Conservation (phyloP, 768 basidiomycete genomes). For the Mycena amicta region DNA sequence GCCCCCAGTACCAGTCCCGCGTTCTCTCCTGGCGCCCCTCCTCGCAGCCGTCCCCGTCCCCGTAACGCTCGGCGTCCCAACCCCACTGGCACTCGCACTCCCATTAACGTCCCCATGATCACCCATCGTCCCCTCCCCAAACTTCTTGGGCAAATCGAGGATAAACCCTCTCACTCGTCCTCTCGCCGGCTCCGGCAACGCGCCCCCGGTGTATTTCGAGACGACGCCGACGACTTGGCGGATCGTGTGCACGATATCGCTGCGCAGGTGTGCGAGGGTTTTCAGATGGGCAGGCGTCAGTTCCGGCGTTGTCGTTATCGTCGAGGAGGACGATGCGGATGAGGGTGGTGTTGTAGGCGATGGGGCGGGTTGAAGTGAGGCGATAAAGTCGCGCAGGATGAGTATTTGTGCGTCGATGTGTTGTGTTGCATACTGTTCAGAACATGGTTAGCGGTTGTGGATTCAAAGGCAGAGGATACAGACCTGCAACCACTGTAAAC, state of each 20-base stretch:
- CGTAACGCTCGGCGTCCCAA: constrained; percentile 34
- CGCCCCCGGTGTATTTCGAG: constrained; percentile 81
- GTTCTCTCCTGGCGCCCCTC: constrained; percentile 40
- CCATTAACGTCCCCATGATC: constrained; percentile 24
- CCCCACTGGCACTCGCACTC: constrained; percentile 35
- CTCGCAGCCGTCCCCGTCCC: constrained; percentile 31
- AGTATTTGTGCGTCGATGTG: constrained; percentile 89
- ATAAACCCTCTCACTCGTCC: constrained; percentile 75
- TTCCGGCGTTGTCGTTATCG: constrained; percentile 35
- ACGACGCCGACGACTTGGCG: constrained; percentile 89
- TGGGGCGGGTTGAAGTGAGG: constrained; percentile 59
- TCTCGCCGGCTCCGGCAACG: constrained; percentile 84
- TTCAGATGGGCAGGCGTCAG: constrained; percentile 51
- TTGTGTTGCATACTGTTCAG: constrained; percentile 73
- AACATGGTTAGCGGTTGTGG: neutral
- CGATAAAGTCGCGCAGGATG: constrained; percentile 81
- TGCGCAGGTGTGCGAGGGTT: constrained; percentile 73
- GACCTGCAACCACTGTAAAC: constrained; percentile 86
- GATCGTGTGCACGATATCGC: constrained; percentile 86
- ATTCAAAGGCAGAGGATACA: constrained; percentile 24
- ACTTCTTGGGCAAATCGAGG: constrained; percentile 60
- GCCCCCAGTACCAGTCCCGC: constrained; percentile 35
- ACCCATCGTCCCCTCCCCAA: constrained; percentile 21
- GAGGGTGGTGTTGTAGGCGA: constrained; percentile 27
- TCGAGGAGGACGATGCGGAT: constrained; percentile 24